phyloP scores from a whole-genome alignment of 2,329 filamentous ascomycete genomes.

The Aspergillus flavus region DNA sequence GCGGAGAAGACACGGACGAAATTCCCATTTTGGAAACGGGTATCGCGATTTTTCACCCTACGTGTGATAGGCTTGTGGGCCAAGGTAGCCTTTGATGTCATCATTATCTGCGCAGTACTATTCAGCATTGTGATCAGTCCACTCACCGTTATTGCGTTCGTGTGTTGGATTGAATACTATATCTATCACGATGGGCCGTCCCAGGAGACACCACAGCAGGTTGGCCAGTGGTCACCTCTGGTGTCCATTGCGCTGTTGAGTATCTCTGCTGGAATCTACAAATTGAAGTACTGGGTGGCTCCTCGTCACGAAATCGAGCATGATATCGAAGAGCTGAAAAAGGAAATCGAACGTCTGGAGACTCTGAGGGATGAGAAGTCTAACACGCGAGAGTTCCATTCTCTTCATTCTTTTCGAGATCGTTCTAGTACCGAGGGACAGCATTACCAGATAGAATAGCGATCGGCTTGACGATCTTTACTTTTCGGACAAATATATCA shows the following conservation, averaged over 20 bases:
- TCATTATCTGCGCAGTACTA: constrained; percentile 21
- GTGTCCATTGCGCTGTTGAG: constrained; percentile 32
- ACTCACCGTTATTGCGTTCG: constrained; percentile 33
- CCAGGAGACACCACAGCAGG: constrained; percentile 32
- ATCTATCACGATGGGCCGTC: constrained; percentile 33
- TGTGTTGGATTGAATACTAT: constrained; percentile 36
- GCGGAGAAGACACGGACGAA: background rate
- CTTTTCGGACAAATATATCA: background rate
- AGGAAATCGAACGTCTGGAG: background rate
- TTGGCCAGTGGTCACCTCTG: constrained; percentile 35
- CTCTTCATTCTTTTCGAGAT: background rate
- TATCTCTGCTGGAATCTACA: constrained; percentile 30
- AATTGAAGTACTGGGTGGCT: constrained; percentile 31
- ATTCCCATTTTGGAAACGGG: background rate
- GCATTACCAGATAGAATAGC: background rate
- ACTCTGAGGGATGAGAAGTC: background rate
- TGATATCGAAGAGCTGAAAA: constrained; percentile 28
- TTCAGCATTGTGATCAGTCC: constrained; percentile 36
- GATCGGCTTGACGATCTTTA: background rate
- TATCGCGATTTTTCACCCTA: constrained; percentile 5
- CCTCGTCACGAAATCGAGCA: constrained; percentile 30
- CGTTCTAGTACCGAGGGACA: background rate
- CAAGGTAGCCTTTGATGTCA: constrained; percentile 15
- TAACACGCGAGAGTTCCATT: background rate
- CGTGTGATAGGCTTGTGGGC: constrained; percentile 16